phyloP scores from a whole-genome alignment of 73 alveolate genomes.

The Tetrahymena elliotti region DNA sequence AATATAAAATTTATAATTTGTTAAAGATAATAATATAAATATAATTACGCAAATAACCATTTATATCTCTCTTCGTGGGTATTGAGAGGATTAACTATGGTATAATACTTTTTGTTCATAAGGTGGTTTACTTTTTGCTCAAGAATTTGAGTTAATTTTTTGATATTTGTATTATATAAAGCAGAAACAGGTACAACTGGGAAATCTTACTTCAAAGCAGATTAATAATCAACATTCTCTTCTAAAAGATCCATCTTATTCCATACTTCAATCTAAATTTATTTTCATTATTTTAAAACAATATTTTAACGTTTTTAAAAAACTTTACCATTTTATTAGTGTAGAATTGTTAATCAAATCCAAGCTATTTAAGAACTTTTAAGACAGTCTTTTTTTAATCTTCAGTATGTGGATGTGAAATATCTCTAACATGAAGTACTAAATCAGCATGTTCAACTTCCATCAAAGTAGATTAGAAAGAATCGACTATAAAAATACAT shows the following conservation, averaged over 20 bases:
- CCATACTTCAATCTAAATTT: conserved; percentile 73
- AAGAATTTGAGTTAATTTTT: conserved; percentile 8
- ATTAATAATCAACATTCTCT: not conserved
- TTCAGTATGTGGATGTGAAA: conserved; percentile 75
- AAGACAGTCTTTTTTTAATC: conserved; percentile 62
- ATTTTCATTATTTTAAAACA: not conserved
- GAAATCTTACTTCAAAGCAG: conserved; percentile 18
- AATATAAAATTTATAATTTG: not conserved
- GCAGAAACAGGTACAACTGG: conserved; percentile 57
- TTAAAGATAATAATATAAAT: not conserved
- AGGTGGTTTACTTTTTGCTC: conserved; percentile 21
- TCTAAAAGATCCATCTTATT: conserved; percentile 67
- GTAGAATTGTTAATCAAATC: conserved; percentile 45
- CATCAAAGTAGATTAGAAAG: conserved; percentile 73
- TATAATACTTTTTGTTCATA: conserved; percentile 24
- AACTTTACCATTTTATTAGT: conserved; percentile 20
- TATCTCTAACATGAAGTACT: conserved; percentile 78
- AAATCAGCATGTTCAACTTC: conserved; percentile 79
- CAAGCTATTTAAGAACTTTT: conserved; percentile 59
- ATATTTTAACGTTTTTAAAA: not conserved
- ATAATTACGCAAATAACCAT: conserved; percentile 37
- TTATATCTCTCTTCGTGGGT: conserved; percentile 22
- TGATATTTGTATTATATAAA: conserved; percentile 14
- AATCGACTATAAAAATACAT: conserved; percentile 37
- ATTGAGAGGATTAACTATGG: conserved; percentile 9